A percentile compares a stretch with the other conserved stretches of the same genome.
Evolutionary conservation across 495 filamentous ascomycete species (phyloP).

Genomic region (Rusavskia elegans): DNA sequence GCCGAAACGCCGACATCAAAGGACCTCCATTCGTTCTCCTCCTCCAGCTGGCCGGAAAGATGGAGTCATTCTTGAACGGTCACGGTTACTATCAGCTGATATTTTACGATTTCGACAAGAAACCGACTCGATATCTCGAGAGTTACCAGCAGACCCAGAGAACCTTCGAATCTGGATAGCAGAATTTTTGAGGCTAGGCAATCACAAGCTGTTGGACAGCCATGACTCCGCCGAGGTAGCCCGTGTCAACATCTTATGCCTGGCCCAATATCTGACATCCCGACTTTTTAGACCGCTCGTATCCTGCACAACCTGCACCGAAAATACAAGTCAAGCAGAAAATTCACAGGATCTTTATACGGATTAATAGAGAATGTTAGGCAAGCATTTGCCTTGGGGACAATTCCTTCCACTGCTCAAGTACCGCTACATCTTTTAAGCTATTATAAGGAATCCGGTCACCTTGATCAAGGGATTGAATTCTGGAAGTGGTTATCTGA

Average conservation of each 20-base stretch:
- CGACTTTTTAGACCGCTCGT: not conserved
- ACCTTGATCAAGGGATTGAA: not conserved
- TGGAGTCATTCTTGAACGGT: too few species aligned
- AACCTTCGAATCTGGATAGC: not conserved
- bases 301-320: not conserved
- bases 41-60: too few species aligned
- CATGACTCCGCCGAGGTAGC: not conserved
- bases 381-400: not conserved
- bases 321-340: not conserved
- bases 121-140: not conserved
- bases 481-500: conserved; percentile 1
- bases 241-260: not conserved
- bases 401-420: not conserved
- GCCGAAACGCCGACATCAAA: too few species aligned
- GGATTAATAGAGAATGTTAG: not conserved
- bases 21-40: too few species aligned
- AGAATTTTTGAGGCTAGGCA: not conserved
- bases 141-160: not conserved
- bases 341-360: not conserved
- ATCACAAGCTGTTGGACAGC: not conserved
- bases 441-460: conserved; percentile 1
- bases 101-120: not conserved
- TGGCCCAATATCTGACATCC: not conserved
- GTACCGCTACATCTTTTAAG: not conserved
- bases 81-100: not conserved